Percentiles rank a stretch among this genome's conserved stretches.
These are phyloP conservation scores for Penicillium glabrum DNA, from an alignment of 2,329 filamentous ascomycete species.

Conservation along the genomic window DNA sequence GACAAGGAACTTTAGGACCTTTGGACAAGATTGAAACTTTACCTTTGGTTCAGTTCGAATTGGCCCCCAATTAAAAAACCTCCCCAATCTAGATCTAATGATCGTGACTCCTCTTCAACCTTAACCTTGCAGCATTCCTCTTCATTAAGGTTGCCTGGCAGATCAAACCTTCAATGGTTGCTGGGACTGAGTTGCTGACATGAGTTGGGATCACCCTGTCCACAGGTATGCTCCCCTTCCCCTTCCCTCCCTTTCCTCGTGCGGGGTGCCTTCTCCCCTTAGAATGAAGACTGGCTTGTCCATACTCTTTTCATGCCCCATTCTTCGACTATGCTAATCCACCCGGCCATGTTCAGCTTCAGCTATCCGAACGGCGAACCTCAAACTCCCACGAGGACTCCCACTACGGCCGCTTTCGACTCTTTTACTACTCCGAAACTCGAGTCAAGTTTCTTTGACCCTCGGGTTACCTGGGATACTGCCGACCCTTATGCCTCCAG, in stretches of 20 bases:
- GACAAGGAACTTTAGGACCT: too few species aligned
- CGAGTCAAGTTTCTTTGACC: slow-evolving; percentile 49
- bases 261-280: slow-evolving; percentile 15
- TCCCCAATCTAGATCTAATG: not conserved
- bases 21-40: not conserved
- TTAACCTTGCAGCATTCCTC: slow-evolving; percentile 27
- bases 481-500: slow-evolving; percentile 49
- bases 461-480: slow-evolving; percentile 48
- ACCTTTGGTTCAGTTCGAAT: not conserved
- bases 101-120: slow-evolving; percentile 1
- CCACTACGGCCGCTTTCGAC: slow-evolving; percentile 39
- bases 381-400: slow-evolving; percentile 48
- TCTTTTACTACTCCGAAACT: slow-evolving; percentile 48
- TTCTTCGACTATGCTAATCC: slow-evolving; percentile 31
- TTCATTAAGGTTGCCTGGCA: slow-evolving; percentile 34
- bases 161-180: slow-evolving; percentile 39
- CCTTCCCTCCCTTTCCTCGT: slow-evolving; percentile 12
- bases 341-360: slow-evolving; percentile 42
- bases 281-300: not conserved
- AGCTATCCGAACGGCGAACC: slow-evolving; percentile 48
- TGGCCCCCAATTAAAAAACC: not conserved
- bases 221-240: slow-evolving; percentile 40
- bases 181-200: slow-evolving; percentile 42
- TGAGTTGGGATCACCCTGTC: slow-evolving; percentile 49
- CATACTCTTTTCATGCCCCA: slow-evolving; percentile 1